phyloP scores from a whole-genome alignment of 768 basidiomycete genomes.

The Pilatotrama ljubarskyi region DNA sequence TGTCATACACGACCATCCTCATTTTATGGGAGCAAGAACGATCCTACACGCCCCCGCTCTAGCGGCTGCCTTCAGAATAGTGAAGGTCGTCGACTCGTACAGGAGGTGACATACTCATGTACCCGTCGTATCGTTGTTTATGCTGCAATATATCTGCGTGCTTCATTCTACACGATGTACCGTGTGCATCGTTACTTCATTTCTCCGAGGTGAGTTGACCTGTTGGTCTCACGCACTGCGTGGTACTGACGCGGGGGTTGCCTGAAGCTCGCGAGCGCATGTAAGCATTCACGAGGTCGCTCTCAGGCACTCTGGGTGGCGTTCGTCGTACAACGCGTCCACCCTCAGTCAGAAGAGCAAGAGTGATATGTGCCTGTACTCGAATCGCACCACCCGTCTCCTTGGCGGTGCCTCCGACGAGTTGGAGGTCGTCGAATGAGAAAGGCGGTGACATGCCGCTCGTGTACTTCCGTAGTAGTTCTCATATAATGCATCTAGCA shows the following conservation, averaged over 20 bases:
- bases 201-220: no score
- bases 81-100: conserved; percentile 18
- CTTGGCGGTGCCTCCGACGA: conserved; percentile 27
- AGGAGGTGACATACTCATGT: conserved; percentile 2
- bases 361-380: conserved; percentile 19
- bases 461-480: background rate
- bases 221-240: no score
- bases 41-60: conserved; percentile 6
- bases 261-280: no score
- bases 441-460: conserved; percentile 22
- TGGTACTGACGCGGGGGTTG: background rate
- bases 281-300: background rate
- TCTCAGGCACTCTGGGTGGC: conserved; percentile 11
- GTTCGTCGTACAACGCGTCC: background rate
- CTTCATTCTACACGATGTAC: background rate
- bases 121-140: background rate
- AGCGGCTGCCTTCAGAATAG: conserved; percentile 13
- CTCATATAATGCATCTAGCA: background rate
- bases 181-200: background rate
- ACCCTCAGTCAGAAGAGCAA: conserved; percentile 14
- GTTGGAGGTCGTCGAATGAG: conserved; percentile 30
- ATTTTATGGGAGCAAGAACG: conserved; percentile 92
- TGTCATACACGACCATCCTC: conserved; percentile 78
- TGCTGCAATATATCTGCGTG: background rate
- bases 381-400: conserved; percentile 25